Conservation (phyloP, 768 basidiomycete genomes). For the Phlegmacium glaucopus region DNA sequence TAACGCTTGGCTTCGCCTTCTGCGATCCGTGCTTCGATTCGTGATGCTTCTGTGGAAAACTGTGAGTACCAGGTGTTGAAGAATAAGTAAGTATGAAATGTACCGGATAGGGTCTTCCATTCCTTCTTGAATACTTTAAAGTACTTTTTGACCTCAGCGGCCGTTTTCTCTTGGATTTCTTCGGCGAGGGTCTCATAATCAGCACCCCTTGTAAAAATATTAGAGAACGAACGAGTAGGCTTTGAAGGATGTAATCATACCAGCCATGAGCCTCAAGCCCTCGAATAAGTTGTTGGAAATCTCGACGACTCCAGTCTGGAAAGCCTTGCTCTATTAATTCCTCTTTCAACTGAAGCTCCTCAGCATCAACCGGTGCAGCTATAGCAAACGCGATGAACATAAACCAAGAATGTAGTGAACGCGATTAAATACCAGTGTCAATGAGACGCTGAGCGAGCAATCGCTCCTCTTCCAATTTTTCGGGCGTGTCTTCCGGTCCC, state of each 20-base stretch:
- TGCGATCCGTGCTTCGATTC: slow-evolving; percentile 78
- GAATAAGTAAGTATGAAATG: slow-evolving; percentile 16
- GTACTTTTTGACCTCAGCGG: slow-evolving; percentile 76
- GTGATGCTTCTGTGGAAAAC: slow-evolving; percentile 58
- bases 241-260: slow-evolving; percentile 34
- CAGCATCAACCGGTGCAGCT: slow-evolving; percentile 91
- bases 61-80: neutral
- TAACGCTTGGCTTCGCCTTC: slow-evolving; percentile 90
- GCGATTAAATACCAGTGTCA: slow-evolving; percentile 84
- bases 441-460: slow-evolving; percentile 80
- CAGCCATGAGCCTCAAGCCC: slow-evolving; percentile 70
- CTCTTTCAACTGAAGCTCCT: slow-evolving; percentile 81
- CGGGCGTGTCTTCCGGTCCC: slow-evolving; percentile 74
- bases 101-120: slow-evolving; percentile 81
- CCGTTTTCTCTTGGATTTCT: slow-evolving; percentile 82
- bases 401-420: too few relatives aligned
- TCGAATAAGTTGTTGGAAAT: slow-evolving; percentile 89
- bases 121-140: slow-evolving; percentile 85
- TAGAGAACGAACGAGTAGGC: neutral
- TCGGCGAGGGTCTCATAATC: slow-evolving; percentile 65
- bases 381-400: neutral
- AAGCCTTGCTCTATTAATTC: slow-evolving; percentile 76
- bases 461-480: slow-evolving; percentile 81
- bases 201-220: slow-evolving; percentile 46
- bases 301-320: slow-evolving; percentile 86